Conservation (phyloP, 2,329 filamentous ascomycete species). For the Penicillium aurantiogriseum region DNA sequence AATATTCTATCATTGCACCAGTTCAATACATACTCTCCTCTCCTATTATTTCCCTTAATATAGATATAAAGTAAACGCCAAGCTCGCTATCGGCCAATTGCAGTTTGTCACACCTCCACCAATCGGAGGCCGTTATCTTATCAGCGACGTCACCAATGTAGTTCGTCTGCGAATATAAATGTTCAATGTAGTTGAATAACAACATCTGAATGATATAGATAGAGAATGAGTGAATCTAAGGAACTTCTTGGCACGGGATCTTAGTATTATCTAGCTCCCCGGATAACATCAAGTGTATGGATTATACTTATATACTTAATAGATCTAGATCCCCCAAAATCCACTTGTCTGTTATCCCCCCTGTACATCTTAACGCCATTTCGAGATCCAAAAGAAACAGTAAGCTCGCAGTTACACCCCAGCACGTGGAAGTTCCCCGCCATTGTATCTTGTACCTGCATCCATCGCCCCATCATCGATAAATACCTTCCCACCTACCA, state of each 20-base stretch:
- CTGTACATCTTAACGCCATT: not conserved
- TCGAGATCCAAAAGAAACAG: not conserved
- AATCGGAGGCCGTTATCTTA: conserved; percentile 30
- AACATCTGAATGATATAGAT: not conserved
- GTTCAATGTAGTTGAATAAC: conserved; percentile 1
- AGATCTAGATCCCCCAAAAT: conserved; percentile 1
- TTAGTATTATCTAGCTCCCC: not conserved
- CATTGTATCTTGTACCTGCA: conserved; percentile 1
- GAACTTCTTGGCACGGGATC: not conserved
- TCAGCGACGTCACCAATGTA: conserved; percentile 22
- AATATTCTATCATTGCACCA: not conserved
- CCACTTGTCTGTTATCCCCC: not conserved
- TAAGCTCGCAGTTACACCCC: not conserved
- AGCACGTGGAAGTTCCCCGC: not conserved
- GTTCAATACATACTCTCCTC: not conserved
- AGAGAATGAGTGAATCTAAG: conserved; percentile 1
- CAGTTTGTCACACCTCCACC: conserved; percentile 28
- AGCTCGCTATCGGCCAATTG: conserved; percentile 26
- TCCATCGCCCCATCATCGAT: not conserved
- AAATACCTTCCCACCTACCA: not conserved
- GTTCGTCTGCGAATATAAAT: not conserved
- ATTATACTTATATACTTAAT: not conserved
- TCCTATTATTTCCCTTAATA: not conserved
- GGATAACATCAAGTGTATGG: not conserved
- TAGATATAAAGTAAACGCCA: conserved; percentile 9